Conservation (phyloP, 768 basidiomycete genomes). For the Kwoniella botswanensis region DNA sequence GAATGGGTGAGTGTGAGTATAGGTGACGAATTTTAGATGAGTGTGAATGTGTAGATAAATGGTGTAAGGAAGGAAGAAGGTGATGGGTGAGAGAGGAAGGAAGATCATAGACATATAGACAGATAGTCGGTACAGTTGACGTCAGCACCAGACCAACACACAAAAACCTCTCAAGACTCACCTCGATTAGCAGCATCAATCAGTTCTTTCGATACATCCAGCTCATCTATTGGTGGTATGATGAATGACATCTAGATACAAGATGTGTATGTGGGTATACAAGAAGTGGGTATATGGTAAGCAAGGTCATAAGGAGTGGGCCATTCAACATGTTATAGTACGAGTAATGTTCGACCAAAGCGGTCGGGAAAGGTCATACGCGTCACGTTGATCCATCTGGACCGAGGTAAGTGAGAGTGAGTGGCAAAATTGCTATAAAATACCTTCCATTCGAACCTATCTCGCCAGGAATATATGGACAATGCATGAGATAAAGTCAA, state of each 20-base stretch:
- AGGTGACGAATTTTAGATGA: not conserved
- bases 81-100: not conserved
- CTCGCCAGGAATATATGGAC: no score
- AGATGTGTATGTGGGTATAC: not conserved
- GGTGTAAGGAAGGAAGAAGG: not conserved
- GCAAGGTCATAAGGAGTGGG: no score
- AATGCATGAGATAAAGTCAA: no score
- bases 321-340: no score
- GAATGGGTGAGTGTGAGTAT: not conserved
- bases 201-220: constrained; percentile 28
- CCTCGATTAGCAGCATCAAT: constrained; percentile 42
- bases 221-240: constrained; percentile 34
- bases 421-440: constrained; percentile 14
- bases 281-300: not conserved
- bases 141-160: constrained; percentile 9
- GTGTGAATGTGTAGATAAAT: not conserved
- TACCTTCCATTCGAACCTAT: no score
- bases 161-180: constrained; percentile 21
- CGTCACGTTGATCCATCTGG: constrained; percentile 4
- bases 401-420: not conserved
- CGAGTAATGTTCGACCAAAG: not conserved
- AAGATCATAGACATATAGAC: not conserved
- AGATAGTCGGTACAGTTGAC: not conserved
- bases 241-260: constrained; percentile 33
- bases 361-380: constrained; percentile 24